Evolutionary conservation across 768 basidiomycete species (phyloP).

Genomic region (Cantharellus anzutake): DNA sequence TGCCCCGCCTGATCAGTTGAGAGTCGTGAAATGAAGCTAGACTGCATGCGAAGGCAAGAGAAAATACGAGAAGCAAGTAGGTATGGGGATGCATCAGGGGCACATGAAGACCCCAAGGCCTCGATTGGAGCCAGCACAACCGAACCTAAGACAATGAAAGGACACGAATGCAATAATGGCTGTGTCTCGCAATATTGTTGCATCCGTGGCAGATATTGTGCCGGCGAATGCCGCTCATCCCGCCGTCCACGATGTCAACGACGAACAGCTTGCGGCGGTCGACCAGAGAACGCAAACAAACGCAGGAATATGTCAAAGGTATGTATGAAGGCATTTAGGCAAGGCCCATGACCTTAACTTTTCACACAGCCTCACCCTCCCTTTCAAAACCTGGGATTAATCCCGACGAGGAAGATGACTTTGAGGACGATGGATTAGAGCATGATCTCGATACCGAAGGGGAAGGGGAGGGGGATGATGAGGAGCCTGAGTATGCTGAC

Average conservation of each 20-base stretch:
- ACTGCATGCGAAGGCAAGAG: no score
- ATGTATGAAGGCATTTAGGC: not conserved
- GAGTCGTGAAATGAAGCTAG: no score
- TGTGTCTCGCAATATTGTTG: not conserved
- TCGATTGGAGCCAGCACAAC: not conserved
- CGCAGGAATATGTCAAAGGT: not conserved
- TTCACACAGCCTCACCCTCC: no score
- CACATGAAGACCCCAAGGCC: no score
- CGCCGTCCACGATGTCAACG: not conserved
- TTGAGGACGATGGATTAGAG: not conserved
- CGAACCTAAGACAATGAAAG: not conserved
- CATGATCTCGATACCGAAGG: not conserved
- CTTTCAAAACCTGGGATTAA: not conserved
- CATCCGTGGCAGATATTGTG: not conserved
- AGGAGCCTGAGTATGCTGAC: not conserved
- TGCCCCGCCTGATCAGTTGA: not conserved
- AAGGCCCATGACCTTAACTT: no score
- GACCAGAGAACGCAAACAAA: not conserved
- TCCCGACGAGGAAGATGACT: not conserved
- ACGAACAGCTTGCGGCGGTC: not conserved
- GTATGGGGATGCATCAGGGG: no score
- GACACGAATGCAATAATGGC: not conserved
- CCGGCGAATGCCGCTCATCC: not conserved
- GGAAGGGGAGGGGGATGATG: not conserved
- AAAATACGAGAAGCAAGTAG: no score